These are phyloP conservation scores for Aurantiochytrium sp. DNA, from an alignment of 108 stramenopile genomes.

Conservation along the genomic window DNA sequence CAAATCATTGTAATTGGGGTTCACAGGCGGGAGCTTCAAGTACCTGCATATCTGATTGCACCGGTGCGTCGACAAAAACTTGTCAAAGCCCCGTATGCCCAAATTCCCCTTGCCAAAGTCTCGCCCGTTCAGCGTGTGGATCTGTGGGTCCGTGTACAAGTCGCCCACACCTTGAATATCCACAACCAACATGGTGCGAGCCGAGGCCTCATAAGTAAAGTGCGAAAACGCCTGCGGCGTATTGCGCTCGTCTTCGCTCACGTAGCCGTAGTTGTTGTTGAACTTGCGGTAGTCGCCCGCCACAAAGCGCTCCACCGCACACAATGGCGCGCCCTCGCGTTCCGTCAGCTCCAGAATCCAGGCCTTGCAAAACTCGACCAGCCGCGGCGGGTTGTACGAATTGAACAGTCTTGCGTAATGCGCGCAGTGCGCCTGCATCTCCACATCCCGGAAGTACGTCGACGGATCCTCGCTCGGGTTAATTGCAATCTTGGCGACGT, in stretches of 20 bases:
- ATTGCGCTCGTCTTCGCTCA: neutral
- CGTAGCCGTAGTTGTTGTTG: constrained; percentile 13
- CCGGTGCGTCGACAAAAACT: neutral
- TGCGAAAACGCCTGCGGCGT: constrained; percentile 20
- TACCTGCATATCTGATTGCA: constrained; percentile 1
- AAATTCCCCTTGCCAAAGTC: neutral
- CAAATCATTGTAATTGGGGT: neutral
- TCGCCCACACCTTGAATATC: constrained; percentile 27
- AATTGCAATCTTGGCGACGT: neutral
- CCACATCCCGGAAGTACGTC: constrained; percentile 7
- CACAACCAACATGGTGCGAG: neutral
- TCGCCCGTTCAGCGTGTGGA: neutral
- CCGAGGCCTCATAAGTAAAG: neutral
- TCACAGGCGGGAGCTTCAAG: constrained; percentile 12
- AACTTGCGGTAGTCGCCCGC: neutral
- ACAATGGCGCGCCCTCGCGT: neutral
- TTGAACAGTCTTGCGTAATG: neutral
- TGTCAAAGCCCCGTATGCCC: neutral
- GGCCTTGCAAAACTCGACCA: constrained; percentile 1
- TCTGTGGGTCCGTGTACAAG: constrained; percentile 25
- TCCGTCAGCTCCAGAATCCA: constrained; percentile 11
- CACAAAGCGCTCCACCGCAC: neutral
- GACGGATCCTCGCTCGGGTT: constrained; percentile 12
- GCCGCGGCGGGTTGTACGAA: neutral
- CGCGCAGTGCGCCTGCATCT: constrained; percentile 10